Evolutionary conservation across 1,284 basidiomycete genomes (phyloP).

Genomic region (Ceratobasidium theobromae): DNA sequence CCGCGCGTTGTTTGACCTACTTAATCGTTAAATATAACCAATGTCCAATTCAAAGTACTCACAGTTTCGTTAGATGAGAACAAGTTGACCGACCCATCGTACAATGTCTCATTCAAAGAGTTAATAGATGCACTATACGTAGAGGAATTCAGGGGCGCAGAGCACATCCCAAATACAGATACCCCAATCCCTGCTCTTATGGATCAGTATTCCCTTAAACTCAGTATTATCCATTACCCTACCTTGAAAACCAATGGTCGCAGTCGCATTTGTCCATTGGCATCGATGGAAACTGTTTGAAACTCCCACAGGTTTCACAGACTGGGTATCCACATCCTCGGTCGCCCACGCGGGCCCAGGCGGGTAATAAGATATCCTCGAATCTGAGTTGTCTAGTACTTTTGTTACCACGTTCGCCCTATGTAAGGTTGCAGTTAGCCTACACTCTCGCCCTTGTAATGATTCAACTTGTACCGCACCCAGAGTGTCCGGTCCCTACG

Average conservation of each 20-base stretch:
- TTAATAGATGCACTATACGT: constrained; percentile 22
- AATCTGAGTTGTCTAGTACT: constrained; percentile 1
- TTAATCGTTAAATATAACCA: background rate
- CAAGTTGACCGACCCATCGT: constrained; percentile 23
- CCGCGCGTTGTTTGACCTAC: constrained; percentile 29
- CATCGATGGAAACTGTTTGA: constrained; percentile 17
- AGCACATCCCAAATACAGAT: constrained; percentile 17
- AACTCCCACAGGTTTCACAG: background rate
- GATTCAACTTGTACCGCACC: background rate
- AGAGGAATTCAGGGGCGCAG: constrained; percentile 12
- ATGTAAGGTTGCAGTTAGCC: background rate
- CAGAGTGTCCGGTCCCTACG: constrained; percentile 10
- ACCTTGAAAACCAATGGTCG: constrained; percentile 26
- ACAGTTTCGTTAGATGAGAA: constrained; percentile 11
- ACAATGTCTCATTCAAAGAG: background rate
- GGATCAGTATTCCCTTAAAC: background rate
- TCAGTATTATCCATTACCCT: background rate
- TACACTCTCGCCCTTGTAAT: background rate
- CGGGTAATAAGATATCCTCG: background rate
- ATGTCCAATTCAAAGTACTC: background rate
- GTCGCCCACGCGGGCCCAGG: constrained; percentile 12
- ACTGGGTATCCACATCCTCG: constrained; percentile 1
- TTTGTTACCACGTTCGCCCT: constrained; percentile 12
- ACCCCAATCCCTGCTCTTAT: constrained; percentile 9
- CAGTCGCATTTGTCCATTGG: constrained; percentile 20